These are phyloP conservation scores for Helminthosporium solani DNA, from an alignment of 2,329 filamentous ascomycete species.

Conservation along the genomic window DNA sequence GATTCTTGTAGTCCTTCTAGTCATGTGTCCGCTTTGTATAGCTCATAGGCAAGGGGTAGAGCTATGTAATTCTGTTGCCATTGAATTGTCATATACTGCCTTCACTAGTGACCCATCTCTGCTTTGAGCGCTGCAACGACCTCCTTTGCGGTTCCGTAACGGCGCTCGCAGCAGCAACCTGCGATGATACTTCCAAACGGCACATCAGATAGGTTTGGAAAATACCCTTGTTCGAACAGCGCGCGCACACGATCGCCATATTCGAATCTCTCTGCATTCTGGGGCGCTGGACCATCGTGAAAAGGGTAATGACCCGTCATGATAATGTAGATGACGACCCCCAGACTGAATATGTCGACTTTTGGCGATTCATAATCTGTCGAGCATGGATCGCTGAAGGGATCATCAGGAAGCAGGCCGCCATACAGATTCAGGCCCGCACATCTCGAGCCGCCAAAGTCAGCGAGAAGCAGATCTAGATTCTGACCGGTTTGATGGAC, in stretches of 20 bases:
- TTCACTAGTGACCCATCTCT: neutral
- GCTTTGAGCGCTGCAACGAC: conserved; percentile 13
- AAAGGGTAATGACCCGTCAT: conserved; percentile 13
- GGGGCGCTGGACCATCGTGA: conserved; percentile 5
- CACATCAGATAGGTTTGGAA: conserved; percentile 10
- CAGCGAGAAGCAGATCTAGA: conserved; percentile 13
- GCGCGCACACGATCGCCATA: conserved; percentile 7
- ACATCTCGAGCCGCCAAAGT: conserved; percentile 17
- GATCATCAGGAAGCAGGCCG: conserved; percentile 12
- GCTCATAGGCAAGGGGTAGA: too few species aligned
- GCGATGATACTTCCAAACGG: conserved; percentile 10
- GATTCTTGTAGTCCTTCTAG: too few species aligned
- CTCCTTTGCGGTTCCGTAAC: conserved; percentile 11
- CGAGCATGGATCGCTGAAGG: conserved; percentile 6
- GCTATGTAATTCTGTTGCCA: too few species aligned
- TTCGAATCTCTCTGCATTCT: conserved; percentile 5
- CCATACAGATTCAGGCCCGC: conserved; percentile 8
- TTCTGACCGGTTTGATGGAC: conserved; percentile 7
- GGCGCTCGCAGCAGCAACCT: conserved; percentile 13
- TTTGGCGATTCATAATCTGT: conserved; percentile 7
- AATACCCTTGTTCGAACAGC: conserved; percentile 9
- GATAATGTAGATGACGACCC: conserved; percentile 11
- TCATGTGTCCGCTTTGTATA: too few species aligned
- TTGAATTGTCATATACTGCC: too few species aligned
- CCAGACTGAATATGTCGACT: conserved; percentile 10